Conservation (phyloP, 1,284 basidiomycete species). For the Ceratobasidium sp. region DNA sequence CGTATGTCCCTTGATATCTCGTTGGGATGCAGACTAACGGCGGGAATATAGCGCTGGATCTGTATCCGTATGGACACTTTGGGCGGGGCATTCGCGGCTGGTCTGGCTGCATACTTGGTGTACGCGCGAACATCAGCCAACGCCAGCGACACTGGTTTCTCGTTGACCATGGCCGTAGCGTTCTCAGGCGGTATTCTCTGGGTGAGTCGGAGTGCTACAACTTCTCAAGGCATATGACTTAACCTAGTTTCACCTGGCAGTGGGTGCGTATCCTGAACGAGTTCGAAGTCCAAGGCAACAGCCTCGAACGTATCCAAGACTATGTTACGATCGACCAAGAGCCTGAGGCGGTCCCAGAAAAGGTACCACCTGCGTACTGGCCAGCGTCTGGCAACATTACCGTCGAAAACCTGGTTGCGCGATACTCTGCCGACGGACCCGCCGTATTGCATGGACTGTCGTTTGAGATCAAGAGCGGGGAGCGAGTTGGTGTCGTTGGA, state of each 20-base stretch:
- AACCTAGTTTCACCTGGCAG: constrained; percentile 46
- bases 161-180: constrained; percentile 44
- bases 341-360: constrained; percentile 22
- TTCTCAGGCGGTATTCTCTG: constrained; percentile 47
- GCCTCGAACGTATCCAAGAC: constrained; percentile 60
- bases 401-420: constrained; percentile 49
- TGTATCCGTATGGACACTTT: constrained; percentile 48
- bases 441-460: constrained; percentile 59
- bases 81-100: constrained; percentile 48
- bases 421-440: constrained; percentile 48
- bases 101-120: constrained; percentile 46
- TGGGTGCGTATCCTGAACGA: constrained; percentile 58
- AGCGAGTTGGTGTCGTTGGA: constrained; percentile 61
- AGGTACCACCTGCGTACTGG: constrained; percentile 50
- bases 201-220: neutral
- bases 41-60: constrained; percentile 44
- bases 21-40: neutral
- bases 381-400: constrained; percentile 49
- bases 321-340: constrained; percentile 55
- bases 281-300: constrained; percentile 60
- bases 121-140: neutral
- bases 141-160: constrained; percentile 54
- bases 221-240: constrained; percentile 29
- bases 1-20: neutral
- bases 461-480: constrained; percentile 59